Evolutionary conservation across 768 basidiomycete species (phyloP).

Genomic region (Naganishia onofrii): DNA sequence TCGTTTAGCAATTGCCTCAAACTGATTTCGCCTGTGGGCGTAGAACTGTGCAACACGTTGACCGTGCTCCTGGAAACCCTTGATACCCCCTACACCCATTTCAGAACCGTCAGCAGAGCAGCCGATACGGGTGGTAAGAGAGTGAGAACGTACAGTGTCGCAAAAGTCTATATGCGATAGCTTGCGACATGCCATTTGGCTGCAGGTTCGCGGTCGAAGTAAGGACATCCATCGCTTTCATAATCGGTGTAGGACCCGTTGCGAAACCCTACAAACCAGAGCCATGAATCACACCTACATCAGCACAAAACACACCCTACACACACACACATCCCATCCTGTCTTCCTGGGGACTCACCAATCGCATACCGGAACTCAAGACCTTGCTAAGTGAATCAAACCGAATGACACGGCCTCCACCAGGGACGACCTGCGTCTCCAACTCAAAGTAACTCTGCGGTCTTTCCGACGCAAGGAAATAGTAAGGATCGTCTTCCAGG

Average conservation of each 20-base stretch:
- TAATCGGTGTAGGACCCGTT: conserved; percentile 67
- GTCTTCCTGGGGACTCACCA: conserved; percentile 29
- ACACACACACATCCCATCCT: background rate
- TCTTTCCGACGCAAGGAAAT: conserved; percentile 65
- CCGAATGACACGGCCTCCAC: conserved; percentile 74
- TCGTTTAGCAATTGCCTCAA: conserved; percentile 70
- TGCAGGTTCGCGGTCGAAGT: conserved; percentile 59
- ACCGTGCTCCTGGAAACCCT: conserved; percentile 70
- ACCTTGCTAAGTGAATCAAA: conserved; percentile 90
- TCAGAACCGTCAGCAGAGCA: conserved; percentile 65
- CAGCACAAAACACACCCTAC: background rate
- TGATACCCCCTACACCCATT: conserved; percentile 63
- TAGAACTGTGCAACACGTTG: conserved; percentile 63
- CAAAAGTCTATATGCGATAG: conserved; percentile 41
- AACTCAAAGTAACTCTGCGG: conserved; percentile 78
- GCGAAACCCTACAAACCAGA: conserved; percentile 69
- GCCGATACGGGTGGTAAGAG: conserved; percentile 34
- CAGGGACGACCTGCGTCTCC: conserved; percentile 63
- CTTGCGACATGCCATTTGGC: conserved; percentile 47
- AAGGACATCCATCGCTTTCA: conserved; percentile 66
- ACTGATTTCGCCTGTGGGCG: conserved; percentile 61
- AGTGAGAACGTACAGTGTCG: conserved; percentile 37
- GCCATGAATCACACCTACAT: conserved; percentile 37
- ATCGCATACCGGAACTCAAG: conserved; percentile 52
- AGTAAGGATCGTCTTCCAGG: conserved; percentile 35